Conservation (phyloP, 176 grass and related monocot species). For the Poa annua region DNA sequence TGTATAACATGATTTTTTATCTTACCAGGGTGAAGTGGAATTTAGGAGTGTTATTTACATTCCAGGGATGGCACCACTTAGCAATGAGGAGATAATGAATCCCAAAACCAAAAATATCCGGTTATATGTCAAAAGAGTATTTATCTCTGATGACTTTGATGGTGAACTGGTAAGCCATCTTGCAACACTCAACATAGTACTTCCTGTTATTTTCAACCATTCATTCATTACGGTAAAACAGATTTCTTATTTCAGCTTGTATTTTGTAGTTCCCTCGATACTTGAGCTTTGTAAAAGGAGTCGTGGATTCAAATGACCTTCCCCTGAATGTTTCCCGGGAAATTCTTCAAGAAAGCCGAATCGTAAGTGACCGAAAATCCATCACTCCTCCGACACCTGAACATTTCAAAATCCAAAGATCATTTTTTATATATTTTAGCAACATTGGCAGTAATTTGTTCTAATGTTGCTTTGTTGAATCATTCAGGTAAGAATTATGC, state of each 20-base stretch:
- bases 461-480: background rate
- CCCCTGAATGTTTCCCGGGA: conserved; percentile 95
- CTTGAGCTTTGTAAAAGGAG: conserved; percentile 95
- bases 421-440: background rate
- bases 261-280: conserved; percentile 82
- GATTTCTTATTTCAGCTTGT: conserved; percentile 31
- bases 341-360: conserved; percentile 93
- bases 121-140: conserved; percentile 91
- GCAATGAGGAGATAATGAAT: conserved; percentile 80
- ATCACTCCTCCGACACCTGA: background rate
- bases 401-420: background rate
- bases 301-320: conserved; percentile 89
- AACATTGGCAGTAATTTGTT: background rate
- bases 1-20: conserved; percentile 22
- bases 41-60: conserved; percentile 93
- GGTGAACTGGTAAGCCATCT: conserved; percentile 69
- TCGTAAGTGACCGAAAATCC: conserved; percentile 64
- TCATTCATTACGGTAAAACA: background rate
- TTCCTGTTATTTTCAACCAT: conserved; percentile 15
- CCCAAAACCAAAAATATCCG: conserved; percentile 94
- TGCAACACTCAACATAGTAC: background rate
- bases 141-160: conserved; percentile 94
- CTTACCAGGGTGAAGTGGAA: conserved; percentile 85
- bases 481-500: conserved; percentile 85
- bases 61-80: conserved; percentile 90